These are phyloP conservation scores for Globisporangium barbulae DNA, from an alignment of 352 stramenopile species.

Conservation along the genomic window DNA sequence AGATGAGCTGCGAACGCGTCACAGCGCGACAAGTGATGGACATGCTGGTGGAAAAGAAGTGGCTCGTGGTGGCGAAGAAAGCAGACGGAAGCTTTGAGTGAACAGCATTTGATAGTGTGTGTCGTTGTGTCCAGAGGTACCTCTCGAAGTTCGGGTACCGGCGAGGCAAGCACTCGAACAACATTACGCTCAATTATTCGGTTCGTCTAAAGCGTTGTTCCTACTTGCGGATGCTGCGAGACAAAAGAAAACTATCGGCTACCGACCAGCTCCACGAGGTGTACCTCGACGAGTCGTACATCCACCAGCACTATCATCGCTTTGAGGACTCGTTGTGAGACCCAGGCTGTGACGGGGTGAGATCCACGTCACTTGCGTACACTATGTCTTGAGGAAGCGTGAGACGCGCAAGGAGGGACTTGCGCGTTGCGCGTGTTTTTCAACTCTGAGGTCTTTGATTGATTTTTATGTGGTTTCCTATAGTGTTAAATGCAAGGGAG, in stretches of 20 bases:
- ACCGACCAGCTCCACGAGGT: not conserved
- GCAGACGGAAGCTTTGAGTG: not conserved
- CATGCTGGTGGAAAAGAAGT: not conserved
- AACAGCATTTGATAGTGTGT: not conserved
- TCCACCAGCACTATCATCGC: constrained; percentile 1
- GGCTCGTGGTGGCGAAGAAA: not conserved
- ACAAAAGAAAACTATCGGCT: not conserved
- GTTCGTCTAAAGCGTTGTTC: not conserved
- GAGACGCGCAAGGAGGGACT: too few relatives aligned
- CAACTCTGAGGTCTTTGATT: too few relatives aligned
- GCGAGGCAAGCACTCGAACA: constrained; percentile 3
- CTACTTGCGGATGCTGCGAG: not conserved
- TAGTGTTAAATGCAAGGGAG: too few relatives aligned
- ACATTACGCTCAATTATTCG: not conserved
- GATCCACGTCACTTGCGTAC: too few relatives aligned
- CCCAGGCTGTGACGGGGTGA: not conserved
- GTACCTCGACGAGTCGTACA: not conserved
- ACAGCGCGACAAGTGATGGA: not conserved
- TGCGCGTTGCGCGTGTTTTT: too few relatives aligned
- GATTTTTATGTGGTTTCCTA: too few relatives aligned
- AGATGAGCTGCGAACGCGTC: not conserved
- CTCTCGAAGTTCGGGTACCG: not conserved
- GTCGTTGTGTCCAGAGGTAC: not conserved
- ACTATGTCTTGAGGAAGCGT: too few relatives aligned
- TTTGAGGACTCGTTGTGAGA: constrained; percentile 1